A percentile compares a stretch with the other conserved stretches of the same genome.
phyloP scores from a whole-genome alignment of 148 eudicot genomes.

The Vaccinium myrtillus region DNA sequence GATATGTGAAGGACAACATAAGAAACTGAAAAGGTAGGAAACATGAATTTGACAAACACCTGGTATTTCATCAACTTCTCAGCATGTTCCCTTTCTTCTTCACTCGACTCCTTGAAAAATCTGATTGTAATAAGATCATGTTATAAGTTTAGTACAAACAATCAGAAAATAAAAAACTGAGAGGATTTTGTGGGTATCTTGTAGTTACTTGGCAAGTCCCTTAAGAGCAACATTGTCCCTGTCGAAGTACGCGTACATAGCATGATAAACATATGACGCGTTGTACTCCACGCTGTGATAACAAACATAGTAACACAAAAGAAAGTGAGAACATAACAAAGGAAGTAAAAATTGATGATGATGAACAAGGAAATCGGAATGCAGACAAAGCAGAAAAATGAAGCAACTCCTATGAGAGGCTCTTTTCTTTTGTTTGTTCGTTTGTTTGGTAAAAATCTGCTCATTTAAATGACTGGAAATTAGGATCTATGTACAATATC shows the following conservation, averaged over 20 bases:
- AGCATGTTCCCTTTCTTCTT: slow-evolving; percentile 89
- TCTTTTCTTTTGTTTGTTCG: not conserved
- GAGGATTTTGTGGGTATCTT: not conserved
- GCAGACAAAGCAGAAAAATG: not conserved
- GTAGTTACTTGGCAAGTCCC: slow-evolving; percentile 80
- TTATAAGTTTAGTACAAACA: not conserved
- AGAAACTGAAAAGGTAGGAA: not conserved
- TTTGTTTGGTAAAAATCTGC: not conserved
- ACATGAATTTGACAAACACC: slow-evolving; percentile 32
- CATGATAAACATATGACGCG: slow-evolving; percentile 80
- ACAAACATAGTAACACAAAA: not conserved
- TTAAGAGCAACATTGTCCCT: slow-evolving; percentile 84
- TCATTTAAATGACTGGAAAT: not conserved
- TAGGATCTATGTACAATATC: not conserved
- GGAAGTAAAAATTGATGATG: not conserved
- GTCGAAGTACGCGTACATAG: slow-evolving; percentile 83
- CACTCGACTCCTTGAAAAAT: slow-evolving; percentile 81
- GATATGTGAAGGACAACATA: not conserved
- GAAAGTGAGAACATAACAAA: not conserved
- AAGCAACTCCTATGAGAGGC: not conserved
- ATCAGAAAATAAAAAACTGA: not conserved
- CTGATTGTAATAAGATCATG: slow-evolving; percentile 27
- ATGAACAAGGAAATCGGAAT: not conserved
- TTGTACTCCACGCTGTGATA: slow-evolving; percentile 81
- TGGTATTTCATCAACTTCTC: slow-evolving; percentile 87